Conservation (phyloP, 805 yeast genomes). For the Candida tibetensis region DNA sequence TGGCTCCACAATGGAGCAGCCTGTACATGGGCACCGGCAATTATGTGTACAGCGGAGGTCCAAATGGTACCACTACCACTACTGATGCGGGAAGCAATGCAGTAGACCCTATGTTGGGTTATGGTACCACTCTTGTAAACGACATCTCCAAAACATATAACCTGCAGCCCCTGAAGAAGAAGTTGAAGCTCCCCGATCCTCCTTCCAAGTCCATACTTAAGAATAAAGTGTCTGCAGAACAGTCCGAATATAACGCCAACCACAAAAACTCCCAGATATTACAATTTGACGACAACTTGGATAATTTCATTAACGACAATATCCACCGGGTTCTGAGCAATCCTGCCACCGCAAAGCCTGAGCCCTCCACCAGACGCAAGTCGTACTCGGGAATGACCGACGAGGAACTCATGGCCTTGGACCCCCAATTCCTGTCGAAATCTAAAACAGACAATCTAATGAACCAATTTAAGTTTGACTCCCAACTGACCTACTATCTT, state of each 20-base stretch:
- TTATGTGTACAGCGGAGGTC: constrained; percentile 8
- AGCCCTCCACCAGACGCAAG: constrained; percentile 31
- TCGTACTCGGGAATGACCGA: constrained; percentile 51
- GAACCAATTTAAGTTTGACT: constrained; percentile 45
- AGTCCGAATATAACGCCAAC: constrained; percentile 17
- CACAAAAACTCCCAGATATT: constrained; percentile 6
- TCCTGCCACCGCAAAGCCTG: constrained; percentile 4
- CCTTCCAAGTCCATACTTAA: constrained; percentile 41
- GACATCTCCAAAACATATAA: constrained; percentile 18
- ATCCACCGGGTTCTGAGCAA: constrained; percentile 4
- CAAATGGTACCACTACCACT: constrained; percentile 5
- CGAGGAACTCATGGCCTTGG: constrained; percentile 53
- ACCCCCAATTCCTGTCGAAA: constrained; percentile 45
- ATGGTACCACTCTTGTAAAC: constrained; percentile 16
- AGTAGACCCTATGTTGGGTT: constrained; percentile 20
- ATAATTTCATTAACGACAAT: constrained; percentile 14
- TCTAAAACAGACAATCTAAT: constrained; percentile 35
- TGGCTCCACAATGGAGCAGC: constrained; percentile 3
- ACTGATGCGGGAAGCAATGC: constrained; percentile 2
- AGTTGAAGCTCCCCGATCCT: constrained; percentile 24
- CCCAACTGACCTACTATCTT: constrained; percentile 26
- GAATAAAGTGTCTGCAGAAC: constrained; percentile 31
- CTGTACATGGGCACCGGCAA: constrained; percentile 1
- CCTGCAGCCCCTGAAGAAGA: constrained; percentile 12
- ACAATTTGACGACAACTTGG: constrained; percentile 15